Conservation (phyloP, 2,329 filamentous ascomycete species). For the Monosporascus sp. region DNA sequence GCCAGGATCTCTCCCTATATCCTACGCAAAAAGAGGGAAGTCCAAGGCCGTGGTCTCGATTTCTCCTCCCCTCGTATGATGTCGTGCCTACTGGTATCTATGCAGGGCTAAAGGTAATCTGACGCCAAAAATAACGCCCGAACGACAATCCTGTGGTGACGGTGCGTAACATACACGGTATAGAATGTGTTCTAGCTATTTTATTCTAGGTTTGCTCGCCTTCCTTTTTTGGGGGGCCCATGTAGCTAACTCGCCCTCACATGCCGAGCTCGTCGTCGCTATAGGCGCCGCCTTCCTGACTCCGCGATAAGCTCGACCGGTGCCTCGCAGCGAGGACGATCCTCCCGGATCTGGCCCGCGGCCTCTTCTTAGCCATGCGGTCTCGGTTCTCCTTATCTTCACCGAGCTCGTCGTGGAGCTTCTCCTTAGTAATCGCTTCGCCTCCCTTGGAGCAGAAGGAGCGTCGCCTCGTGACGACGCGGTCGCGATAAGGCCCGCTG, state of each 20-base stretch:
- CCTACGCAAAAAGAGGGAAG: no score
- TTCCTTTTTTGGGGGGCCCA: no score
- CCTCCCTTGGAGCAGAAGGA: no score
- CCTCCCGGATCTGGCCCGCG: slow-evolving; percentile 8
- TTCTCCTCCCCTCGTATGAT: no score
- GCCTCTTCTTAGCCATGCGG: slow-evolving; percentile 3
- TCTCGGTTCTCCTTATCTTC: slow-evolving; percentile 15
- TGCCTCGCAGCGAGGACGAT: slow-evolving; percentile 4
- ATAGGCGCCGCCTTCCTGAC: slow-evolving; percentile 3
- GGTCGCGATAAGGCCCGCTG: no score
- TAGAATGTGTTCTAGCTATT: neutral
- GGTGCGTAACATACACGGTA: no score
- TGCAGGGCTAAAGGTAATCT: no score
- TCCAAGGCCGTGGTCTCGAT: no score
- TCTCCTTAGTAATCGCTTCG: neutral
- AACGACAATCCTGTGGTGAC: no score
- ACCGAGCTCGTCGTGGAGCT: slow-evolving; percentile 11
- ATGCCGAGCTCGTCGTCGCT: slow-evolving; percentile 23
- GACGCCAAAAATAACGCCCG: no score
- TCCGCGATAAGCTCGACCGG: slow-evolving; percentile 8
- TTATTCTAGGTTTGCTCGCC: neutral
- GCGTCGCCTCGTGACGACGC: neutral
- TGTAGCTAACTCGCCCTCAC: slow-evolving; percentile 1
- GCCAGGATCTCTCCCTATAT: no score
- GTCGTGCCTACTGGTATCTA: no score